Conservation (phyloP, 345 rosid species). For the Adansonia digitata region DNA sequence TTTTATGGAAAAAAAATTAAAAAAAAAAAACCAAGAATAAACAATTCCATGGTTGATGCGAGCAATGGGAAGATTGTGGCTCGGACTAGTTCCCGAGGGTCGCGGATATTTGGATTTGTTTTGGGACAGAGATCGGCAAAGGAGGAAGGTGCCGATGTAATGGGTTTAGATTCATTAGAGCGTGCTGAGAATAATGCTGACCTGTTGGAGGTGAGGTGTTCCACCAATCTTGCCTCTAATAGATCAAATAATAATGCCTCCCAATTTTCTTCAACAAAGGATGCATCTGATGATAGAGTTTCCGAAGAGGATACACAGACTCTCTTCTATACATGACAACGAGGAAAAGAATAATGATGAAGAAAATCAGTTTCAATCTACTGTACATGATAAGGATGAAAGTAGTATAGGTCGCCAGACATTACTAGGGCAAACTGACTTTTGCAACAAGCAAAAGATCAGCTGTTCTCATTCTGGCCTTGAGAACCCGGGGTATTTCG, state of each 20-base stretch:
- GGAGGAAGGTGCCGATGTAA: slow-evolving; percentile 28
- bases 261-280: slow-evolving; percentile 15
- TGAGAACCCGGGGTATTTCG: slow-evolving; percentile 17
- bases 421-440: slow-evolving; percentile 19
- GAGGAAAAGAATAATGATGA: too few relatives aligned
- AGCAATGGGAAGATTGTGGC: slow-evolving; percentile 36
- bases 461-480: slow-evolving; percentile 14
- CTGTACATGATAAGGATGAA: slow-evolving; percentile 17
- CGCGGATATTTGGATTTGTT: slow-evolving; percentile 57
- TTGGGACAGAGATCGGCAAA: slow-evolving; percentile 53
- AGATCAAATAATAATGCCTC: slow-evolving; percentile 25
- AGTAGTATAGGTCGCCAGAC: slow-evolving; percentile 2
- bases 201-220: slow-evolving; percentile 81
- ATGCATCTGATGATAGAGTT: slow-evolving; percentile 12
- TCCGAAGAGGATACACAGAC: slow-evolving; percentile 11
- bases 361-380: slow-evolving; percentile 5
- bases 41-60: slow-evolving; percentile 24
- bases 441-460: slow-evolving; percentile 13
- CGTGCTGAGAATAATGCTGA: slow-evolving; percentile 83
- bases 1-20: too few relatives aligned
- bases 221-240: slow-evolving; percentile 56
- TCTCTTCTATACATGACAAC: too few relatives aligned
- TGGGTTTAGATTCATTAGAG: slow-evolving; percentile 53
- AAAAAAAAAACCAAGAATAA: too few relatives aligned
- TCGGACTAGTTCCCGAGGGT: slow-evolving; percentile 36